Percentiles rank a stretch among this genome's conserved stretches.
Evolutionary conservation across 257 asterid genomes (phyloP).

Genomic region (Nicotiana undulata): DNA sequence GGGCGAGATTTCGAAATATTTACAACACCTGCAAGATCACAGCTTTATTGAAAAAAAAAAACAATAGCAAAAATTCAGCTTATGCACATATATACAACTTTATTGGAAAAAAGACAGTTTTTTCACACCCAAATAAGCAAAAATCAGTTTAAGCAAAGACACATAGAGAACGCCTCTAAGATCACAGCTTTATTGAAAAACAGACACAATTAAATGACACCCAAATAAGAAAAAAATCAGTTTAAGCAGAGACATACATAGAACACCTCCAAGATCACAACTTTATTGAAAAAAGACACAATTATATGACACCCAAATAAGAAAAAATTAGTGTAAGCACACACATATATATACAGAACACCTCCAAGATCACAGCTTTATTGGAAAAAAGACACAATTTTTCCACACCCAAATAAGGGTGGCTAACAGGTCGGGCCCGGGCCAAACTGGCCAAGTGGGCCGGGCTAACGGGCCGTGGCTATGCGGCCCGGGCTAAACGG

Average conservation of each 20-base stretch:
- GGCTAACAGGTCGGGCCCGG: no score
- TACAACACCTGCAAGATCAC: neutral
- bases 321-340: no score
- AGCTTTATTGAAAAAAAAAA: neutral
- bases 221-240: neutral
- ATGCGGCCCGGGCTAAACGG: no score
- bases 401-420: neutral
- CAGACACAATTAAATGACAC: neutral
- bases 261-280: neutral
- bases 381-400: neutral
- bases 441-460: no score
- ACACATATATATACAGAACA: no score
- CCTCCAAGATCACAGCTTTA: neutral
- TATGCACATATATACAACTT: neutral
- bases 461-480: no score
- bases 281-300: no score
- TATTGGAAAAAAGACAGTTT: neutral
- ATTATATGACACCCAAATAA: no score
- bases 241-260: no score
- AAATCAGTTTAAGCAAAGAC: neutral
- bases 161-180: neutral
- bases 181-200: neutral
- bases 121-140: neutral
- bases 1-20: no score
- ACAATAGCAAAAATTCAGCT: neutral